Base-by-base conservation (phyloP, 2,329 filamentous ascomycete genomes). In the Lithohypha guttulata region DNA sequence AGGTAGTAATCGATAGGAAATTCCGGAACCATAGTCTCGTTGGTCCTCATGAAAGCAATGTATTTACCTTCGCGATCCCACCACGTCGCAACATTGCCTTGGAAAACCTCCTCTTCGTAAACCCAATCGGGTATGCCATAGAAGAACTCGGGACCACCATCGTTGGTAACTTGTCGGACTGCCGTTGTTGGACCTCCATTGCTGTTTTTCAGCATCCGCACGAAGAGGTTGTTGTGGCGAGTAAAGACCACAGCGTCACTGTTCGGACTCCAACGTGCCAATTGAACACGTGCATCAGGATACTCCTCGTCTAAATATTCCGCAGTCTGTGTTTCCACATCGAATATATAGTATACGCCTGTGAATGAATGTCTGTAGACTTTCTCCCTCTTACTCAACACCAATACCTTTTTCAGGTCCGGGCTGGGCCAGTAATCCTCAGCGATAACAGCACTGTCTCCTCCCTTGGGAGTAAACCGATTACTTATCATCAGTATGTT, bases 71-170 rank as follows among this genome's bases (percentile, higher is more conserved):
- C 84, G 23, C 79, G 73, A 22, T 85, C 89, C 87, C 87, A 98
- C 91, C 93, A 98, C 1, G 87, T 93, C 4, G 84, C 89, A 45
- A 75, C 84, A 51, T 84, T 82, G 1, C 75, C 80, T 10, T 67
- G 60, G 46, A 96, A 84, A 2, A 93, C 84, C 58, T 93, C 85
- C 52, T 81, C 77, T 55, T 93, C 84, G 53, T 93, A 94, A 0
- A 96, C 91, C 91, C 91, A 98, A 59, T 98, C 93, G 0, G 91
- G 91, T 14, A 95, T 77, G 13, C 91, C 91, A 53, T 98, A 95
- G 61, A 98, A 98, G 43, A 91, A 76, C 51, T 96, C 78, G 0
- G 77, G 68, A 0, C 89, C 84, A 9, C 93, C 91, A 55, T 98
- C 89, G 39, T 69, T 76, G 1, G 91, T 96, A 51, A 98, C 81